These are phyloP conservation scores for Trypanosoma conorhini DNA, from an alignment of 208 protist genomes.

Conservation along the genomic window DNA sequence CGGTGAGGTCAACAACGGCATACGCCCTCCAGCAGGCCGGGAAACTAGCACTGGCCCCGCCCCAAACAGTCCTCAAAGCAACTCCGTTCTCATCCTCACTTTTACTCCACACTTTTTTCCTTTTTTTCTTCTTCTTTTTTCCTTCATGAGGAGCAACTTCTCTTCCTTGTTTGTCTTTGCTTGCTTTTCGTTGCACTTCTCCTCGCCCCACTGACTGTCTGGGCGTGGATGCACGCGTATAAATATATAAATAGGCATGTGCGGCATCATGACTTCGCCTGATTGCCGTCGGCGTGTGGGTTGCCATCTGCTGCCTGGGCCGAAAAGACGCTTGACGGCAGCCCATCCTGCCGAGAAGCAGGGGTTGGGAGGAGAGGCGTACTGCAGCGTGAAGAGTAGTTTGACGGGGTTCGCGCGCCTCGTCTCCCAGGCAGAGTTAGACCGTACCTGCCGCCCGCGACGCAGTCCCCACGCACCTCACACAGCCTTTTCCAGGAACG, in stretches of 20 bases:
- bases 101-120: not conserved
- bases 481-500: slow-evolving; percentile 51
- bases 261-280: not conserved
- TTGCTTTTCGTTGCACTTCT: not conserved
- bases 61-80: not conserved
- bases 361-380: slow-evolving; percentile 5
- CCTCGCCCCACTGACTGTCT: no score
- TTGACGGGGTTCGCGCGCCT: not conserved
- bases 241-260: not conserved
- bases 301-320: not conserved
- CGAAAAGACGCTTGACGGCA: not conserved
- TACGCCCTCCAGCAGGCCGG: not conserved
- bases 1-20: not conserved
- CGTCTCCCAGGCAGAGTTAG: not conserved
- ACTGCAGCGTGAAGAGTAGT: not conserved
- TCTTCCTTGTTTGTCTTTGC: not conserved
- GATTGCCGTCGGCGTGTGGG: not conserved
- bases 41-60: not conserved
- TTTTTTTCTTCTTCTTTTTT: not conserved
- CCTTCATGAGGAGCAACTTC: not conserved
- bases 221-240: no score
- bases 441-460: not conserved
- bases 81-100: not conserved
- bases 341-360: not conserved
- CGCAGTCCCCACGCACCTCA: slow-evolving; percentile 32